Evolutionary conservation across 352 stramenopile species (phyloP).

Genomic region (Nothophytophthora sp.): DNA sequence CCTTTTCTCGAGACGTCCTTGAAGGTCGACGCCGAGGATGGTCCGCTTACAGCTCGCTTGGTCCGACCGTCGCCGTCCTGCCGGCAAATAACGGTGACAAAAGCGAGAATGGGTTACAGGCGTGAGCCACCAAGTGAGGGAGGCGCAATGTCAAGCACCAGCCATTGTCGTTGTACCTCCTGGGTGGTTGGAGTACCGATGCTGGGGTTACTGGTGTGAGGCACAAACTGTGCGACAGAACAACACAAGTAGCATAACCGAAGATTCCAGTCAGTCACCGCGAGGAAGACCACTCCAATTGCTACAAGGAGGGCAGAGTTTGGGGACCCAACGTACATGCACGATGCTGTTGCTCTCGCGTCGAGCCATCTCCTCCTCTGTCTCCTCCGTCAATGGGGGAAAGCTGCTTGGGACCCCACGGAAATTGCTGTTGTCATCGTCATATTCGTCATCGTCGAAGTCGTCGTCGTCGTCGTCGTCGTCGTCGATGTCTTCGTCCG

Average conservation of each 20-base stretch:
- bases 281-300: background rate
- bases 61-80: conserved; percentile 17
- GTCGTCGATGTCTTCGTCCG: conserved; percentile 40
- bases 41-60: too few relatives aligned
- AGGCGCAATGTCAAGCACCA: background rate
- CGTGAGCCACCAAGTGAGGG: background rate
- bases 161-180: background rate
- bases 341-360: conserved; percentile 61
- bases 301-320: background rate
- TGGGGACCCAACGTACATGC: background rate
- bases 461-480: conserved; percentile 55
- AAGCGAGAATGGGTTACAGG: too few relatives aligned
- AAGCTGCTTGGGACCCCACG: conserved; percentile 11
- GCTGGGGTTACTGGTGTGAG: background rate
- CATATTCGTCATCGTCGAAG: conserved; percentile 35
- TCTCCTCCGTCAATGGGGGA: conserved; percentile 50
- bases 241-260: too few relatives aligned
- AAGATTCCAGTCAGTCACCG: too few relatives aligned
- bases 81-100: too few relatives aligned
- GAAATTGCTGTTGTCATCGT: conserved; percentile 12
- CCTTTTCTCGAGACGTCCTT: conserved; percentile 5
- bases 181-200: background rate
- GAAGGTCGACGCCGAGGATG: background rate
- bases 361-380: conserved; percentile 61
- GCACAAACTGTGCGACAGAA: conserved; percentile 19